phyloP scores from a whole-genome alignment of 2,329 filamentous ascomycete species.

The Chaetomiaceae sp. region DNA sequence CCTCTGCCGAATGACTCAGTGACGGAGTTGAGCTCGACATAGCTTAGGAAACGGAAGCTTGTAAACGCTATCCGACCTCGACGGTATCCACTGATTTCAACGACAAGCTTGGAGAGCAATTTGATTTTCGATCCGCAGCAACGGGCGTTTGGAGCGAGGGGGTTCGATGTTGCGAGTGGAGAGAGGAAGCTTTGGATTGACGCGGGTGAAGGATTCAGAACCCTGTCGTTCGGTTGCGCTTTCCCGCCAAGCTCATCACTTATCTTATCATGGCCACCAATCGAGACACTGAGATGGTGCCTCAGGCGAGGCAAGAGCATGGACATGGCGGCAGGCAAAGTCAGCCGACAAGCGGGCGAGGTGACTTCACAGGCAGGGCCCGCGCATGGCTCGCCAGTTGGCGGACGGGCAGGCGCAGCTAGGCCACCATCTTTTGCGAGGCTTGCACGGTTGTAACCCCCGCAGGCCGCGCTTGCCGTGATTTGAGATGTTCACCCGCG shows the following conservation, averaged over 20 bases:
- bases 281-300: too few relatives aligned
- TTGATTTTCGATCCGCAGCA: neutral
- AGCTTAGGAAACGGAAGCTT: too few relatives aligned
- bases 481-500: too few relatives aligned
- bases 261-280: slow-evolving; percentile 9
- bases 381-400: slow-evolving; percentile 13
- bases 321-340: slow-evolving; percentile 3
- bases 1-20: too few relatives aligned
- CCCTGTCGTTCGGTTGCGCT: slow-evolving; percentile 16
- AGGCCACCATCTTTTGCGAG: slow-evolving; percentile 19
- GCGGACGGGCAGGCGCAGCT: slow-evolving; percentile 17
- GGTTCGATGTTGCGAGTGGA: too few relatives aligned
- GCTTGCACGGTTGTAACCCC: too few relatives aligned
- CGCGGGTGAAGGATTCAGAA: slow-evolving; percentile 20
- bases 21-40: too few relatives aligned
- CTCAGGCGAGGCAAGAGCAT: neutral
- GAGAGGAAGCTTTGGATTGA: slow-evolving; percentile 17
- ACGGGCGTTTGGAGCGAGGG: too few relatives aligned
- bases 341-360: neutral
- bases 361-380: slow-evolving; percentile 10
- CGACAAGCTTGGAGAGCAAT: too few relatives aligned
- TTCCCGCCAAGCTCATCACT: slow-evolving; percentile 19
- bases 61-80: too few relatives aligned
- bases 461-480: too few relatives aligned
- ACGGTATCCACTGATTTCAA: too few relatives aligned